A percentile compares a stretch with the other conserved stretches of the same genome.
Evolutionary conservation across 2,329 filamentous ascomycete species (phyloP).

Genomic region (Aspergillus viridinutans): DNA sequence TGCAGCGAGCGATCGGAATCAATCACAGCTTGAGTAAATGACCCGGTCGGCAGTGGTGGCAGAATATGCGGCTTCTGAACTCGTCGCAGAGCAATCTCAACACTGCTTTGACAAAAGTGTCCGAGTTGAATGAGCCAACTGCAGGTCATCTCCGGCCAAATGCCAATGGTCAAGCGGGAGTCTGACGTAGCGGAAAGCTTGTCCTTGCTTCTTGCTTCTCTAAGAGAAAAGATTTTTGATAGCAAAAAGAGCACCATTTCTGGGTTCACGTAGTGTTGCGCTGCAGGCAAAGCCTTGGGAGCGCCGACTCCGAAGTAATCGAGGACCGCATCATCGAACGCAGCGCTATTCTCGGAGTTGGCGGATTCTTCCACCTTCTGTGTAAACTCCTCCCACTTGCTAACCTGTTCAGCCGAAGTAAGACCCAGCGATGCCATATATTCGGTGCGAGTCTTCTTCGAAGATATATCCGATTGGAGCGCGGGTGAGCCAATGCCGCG

Average conservation of each 20-base stretch:
- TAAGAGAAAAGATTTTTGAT: slow-evolving; percentile 35
- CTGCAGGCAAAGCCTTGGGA: slow-evolving; percentile 19
- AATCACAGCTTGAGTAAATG: slow-evolving; percentile 38
- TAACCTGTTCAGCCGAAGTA: slow-evolving; percentile 26
- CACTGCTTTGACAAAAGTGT: slow-evolving; percentile 35
- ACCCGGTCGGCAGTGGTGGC: slow-evolving; percentile 35
- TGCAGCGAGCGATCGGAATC: slow-evolving; percentile 37
- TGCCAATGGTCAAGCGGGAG: slow-evolving; percentile 26
- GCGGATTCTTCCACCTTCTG: slow-evolving; percentile 25
- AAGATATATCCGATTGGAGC: slow-evolving; percentile 24
- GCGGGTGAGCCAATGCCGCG: slow-evolving; percentile 36
- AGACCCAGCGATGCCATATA: slow-evolving; percentile 29
- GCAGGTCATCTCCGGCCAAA: slow-evolving; percentile 38
- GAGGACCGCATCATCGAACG: slow-evolving; percentile 35
- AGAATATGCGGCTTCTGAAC: slow-evolving; percentile 31
- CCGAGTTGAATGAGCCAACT: slow-evolving; percentile 40
- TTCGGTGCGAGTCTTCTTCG: slow-evolving; percentile 28
- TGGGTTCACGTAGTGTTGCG: slow-evolving; percentile 29
- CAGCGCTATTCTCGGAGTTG: slow-evolving; percentile 21
- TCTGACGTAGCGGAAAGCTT: slow-evolving; percentile 21
- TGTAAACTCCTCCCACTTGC: slow-evolving; percentile 33
- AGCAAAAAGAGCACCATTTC: slow-evolving; percentile 37
- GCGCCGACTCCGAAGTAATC: slow-evolving; percentile 24
- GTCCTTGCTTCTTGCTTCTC: slow-evolving; percentile 17
- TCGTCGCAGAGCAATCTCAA: slow-evolving; percentile 38